These are phyloP conservation scores for Pseudogymnoascus sp. DNA, from an alignment of 2,329 filamentous ascomycete species.

Conservation along the genomic window DNA sequence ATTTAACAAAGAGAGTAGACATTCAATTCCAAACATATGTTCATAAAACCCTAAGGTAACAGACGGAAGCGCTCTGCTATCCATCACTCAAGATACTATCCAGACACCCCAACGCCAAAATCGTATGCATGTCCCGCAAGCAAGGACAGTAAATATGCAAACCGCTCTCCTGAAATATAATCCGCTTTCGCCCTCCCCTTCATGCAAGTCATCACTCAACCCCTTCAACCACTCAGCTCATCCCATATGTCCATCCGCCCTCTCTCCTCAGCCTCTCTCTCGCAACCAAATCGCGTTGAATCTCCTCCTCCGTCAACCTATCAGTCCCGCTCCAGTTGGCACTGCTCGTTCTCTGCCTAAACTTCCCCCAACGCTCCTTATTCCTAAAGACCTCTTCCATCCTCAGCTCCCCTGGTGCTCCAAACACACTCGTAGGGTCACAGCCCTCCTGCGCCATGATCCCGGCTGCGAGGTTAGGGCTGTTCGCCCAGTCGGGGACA, in stretches of 20 bases:
- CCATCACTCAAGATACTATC: slow-evolving; percentile 2
- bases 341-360: slow-evolving; percentile 83
- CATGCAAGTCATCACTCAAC: slow-evolving; percentile 1
- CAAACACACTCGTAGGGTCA: slow-evolving; percentile 81
- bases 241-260: slow-evolving; percentile 70
- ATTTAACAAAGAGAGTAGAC: background rate
- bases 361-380: slow-evolving; percentile 77
- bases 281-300: slow-evolving; percentile 68
- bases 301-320: slow-evolving; percentile 77
- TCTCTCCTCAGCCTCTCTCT: slow-evolving; percentile 72
- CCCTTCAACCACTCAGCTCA: slow-evolving; percentile 10
- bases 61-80: slow-evolving; percentile 4
- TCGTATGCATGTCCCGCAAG: slow-evolving; percentile 1
- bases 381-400: slow-evolving; percentile 98
- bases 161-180: slow-evolving; percentile 3
- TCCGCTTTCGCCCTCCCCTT: background rate
- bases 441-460: slow-evolving; percentile 76
- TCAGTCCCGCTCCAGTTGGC: slow-evolving; percentile 89
- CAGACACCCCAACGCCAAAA: slow-evolving; percentile 6
- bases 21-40: slow-evolving; percentile 7
- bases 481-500: slow-evolving; percentile 80
- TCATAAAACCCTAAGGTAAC: slow-evolving; percentile 1
- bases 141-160: slow-evolving; percentile 3
- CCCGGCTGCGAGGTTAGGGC: slow-evolving; percentile 68
- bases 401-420: slow-evolving; percentile 75